These are phyloP conservation scores for Lichtheimia ramosa DNA, from an alignment of 371 early-diverging fungal genomes.

Conservation along the genomic window DNA sequence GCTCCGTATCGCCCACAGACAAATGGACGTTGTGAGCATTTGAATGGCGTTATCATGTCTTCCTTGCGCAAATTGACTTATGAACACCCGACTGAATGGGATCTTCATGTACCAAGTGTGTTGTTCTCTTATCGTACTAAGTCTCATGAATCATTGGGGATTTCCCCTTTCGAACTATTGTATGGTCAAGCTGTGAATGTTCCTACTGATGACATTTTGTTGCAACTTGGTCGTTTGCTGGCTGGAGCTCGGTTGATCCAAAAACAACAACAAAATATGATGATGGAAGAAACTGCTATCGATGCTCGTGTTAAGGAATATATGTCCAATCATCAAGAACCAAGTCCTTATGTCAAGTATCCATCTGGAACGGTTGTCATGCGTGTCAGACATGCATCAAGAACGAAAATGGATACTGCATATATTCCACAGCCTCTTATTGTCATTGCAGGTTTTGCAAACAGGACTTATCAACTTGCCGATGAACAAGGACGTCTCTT, in stretches of 20 bases:
- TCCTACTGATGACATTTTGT: no score
- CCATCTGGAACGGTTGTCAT: neutral
- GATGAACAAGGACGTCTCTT: conserved; percentile 2
- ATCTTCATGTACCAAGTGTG: neutral
- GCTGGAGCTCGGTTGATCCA: neutral
- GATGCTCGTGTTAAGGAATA: neutral
- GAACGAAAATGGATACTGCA: neutral
- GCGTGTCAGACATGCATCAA: neutral
- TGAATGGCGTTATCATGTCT: neutral
- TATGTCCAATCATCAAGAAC: neutral
- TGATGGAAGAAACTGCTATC: neutral
- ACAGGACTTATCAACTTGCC: conserved; percentile 1
- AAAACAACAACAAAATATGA: neutral
- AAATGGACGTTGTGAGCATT: conserved; percentile 4
- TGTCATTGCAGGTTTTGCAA: conserved; percentile 4
- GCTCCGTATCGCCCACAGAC: conserved; percentile 3
- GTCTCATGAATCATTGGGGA: neutral
- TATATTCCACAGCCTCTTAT: neutral
- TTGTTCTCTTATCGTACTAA: conserved; percentile 13
- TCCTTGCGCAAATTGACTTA: neutral
- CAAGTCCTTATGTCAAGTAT: neutral
- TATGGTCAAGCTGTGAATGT: neutral
- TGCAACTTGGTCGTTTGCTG: neutral
- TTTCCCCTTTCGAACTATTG: conserved; percentile 7
- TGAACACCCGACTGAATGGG: conserved; percentile 1